phyloP scores from a whole-genome alignment of 2,329 filamentous ascomycete species.

The Diaporthe eres region DNA sequence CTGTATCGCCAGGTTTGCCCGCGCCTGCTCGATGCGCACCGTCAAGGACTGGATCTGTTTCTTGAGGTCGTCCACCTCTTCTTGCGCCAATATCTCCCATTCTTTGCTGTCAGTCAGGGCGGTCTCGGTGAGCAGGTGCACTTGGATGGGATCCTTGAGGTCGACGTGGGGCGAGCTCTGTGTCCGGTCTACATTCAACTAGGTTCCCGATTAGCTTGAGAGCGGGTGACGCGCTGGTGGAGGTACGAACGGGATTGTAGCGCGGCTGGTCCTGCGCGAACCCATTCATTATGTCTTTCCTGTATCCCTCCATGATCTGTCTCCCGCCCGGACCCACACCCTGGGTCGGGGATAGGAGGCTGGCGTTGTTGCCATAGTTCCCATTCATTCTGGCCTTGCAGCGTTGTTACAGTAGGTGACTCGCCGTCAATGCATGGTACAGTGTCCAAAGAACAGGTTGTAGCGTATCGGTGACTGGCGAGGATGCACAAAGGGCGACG shows the following conservation, averaged over 20 bases:
- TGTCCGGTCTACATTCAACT: constrained; percentile 66
- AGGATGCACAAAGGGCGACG: constrained; percentile 10
- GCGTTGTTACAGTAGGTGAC: constrained; percentile 4
- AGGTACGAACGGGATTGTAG: constrained; percentile 69
- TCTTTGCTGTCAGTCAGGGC: constrained; percentile 89
- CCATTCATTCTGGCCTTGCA: constrained; percentile 40
- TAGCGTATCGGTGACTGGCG: constrained; percentile 1
- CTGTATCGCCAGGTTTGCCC: constrained; percentile 88
- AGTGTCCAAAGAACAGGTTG: constrained; percentile 3
- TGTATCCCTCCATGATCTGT: constrained; percentile 71
- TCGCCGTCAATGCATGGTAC: constrained; percentile 41
- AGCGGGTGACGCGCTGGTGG: constrained; percentile 8
- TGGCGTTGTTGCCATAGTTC: constrained; percentile 48
- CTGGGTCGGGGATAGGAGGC: constrained; percentile 45
- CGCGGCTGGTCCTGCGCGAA: constrained; percentile 68
- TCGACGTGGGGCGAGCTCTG: constrained; percentile 72
- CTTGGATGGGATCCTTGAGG: constrained; percentile 80
- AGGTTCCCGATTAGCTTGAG: constrained; percentile 40
- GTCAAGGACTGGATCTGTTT: constrained; percentile 82
- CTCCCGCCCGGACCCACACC: constrained; percentile 57
- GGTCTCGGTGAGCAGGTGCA: constrained; percentile 94
- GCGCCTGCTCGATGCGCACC: constrained; percentile 84
- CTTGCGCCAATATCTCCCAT: constrained; percentile 88
- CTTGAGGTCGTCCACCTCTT: constrained; percentile 93
- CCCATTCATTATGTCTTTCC: constrained; percentile 66